Evolutionary conservation across 2,329 filamentous ascomycete species (phyloP).

Genomic region (Penicillium sp.): DNA sequence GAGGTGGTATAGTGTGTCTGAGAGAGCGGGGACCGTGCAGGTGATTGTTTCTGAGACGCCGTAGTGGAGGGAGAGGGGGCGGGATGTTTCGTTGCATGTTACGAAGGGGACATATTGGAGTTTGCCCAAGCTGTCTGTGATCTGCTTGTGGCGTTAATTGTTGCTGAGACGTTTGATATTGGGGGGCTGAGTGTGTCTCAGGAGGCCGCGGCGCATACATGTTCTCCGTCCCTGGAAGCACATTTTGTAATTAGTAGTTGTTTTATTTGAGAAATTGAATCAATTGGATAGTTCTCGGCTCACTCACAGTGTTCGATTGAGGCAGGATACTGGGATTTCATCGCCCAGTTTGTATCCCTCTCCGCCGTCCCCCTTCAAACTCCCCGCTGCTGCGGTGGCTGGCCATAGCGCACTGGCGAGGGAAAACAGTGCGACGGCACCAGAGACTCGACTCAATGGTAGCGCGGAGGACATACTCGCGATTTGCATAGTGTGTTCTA

Average conservation of each 20-base stretch:
- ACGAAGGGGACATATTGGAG: constrained; percentile 93
- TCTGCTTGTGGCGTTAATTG: constrained; percentile 43
- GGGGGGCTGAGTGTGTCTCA: constrained; percentile 7
- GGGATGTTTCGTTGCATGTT: constrained; percentile 82
- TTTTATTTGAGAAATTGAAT: neutral
- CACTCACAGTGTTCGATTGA: constrained; percentile 73
- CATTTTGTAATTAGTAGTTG: constrained; percentile 8
- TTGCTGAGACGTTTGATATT: neutral
- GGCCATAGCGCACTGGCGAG: constrained; percentile 25
- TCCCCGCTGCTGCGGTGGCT: constrained; percentile 29
- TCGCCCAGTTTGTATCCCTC: constrained; percentile 58
- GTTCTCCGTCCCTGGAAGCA: constrained; percentile 26
- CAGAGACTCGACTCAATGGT: constrained; percentile 10
- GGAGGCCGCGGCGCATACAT: constrained; percentile 25
- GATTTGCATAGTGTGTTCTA: neutral
- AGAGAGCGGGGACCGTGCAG: constrained; percentile 56
- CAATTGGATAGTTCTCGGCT: neutral
- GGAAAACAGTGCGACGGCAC: constrained; percentile 18
- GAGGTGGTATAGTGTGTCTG: constrained; percentile 60
- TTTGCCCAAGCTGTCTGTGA: constrained; percentile 78
- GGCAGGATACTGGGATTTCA: constrained; percentile 70
- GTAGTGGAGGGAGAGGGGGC: constrained; percentile 83
- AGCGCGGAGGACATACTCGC: constrained; percentile 12
- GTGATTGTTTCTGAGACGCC: constrained; percentile 69
- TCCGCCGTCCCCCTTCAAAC: constrained; percentile 17